phyloP scores from a whole-genome alignment of 352 stramenopile genomes.

The Phytophthora crassamura region DNA sequence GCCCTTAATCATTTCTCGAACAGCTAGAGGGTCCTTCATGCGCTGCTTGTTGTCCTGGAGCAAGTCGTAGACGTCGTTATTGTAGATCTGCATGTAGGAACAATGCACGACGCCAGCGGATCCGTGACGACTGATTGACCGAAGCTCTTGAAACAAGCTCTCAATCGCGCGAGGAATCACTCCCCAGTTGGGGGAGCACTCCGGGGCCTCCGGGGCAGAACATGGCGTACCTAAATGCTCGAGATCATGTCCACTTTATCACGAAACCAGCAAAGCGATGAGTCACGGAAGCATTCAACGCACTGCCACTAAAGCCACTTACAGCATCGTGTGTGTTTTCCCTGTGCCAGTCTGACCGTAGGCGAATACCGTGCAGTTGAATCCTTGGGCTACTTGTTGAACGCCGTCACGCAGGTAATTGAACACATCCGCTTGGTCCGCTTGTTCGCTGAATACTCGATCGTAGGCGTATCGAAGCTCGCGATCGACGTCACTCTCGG shows the following conservation, averaged over 20 bases:
- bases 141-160: constrained; percentile 83
- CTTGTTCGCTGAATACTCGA: constrained; percentile 65
- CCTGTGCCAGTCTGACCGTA: constrained; percentile 92
- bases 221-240: constrained; percentile 43
- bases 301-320: constrained; percentile 13
- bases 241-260: constrained; percentile 56
- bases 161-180: constrained; percentile 89
- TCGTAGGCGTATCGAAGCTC: constrained; percentile 76
- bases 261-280: not conserved
- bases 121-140: constrained; percentile 51
- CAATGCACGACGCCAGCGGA: constrained; percentile 80
- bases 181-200: constrained; percentile 48
- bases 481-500: constrained; percentile 46
- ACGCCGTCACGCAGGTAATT: constrained; percentile 71
- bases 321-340: constrained; percentile 93
- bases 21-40: constrained; percentile 57
- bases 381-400: constrained; percentile 83
- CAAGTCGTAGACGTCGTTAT: constrained; percentile 83
- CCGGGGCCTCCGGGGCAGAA: not conserved
- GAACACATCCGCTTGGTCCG: constrained; percentile 81
- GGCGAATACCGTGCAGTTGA: constrained; percentile 93
- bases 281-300: constrained; percentile 2
- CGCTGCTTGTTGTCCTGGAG: constrained; percentile 67
- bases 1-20: constrained; percentile 78
- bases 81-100: constrained; percentile 94